Conservation (phyloP, 495 filamentous ascomycete genomes). For the Friedmanniomyces simplex region DNA sequence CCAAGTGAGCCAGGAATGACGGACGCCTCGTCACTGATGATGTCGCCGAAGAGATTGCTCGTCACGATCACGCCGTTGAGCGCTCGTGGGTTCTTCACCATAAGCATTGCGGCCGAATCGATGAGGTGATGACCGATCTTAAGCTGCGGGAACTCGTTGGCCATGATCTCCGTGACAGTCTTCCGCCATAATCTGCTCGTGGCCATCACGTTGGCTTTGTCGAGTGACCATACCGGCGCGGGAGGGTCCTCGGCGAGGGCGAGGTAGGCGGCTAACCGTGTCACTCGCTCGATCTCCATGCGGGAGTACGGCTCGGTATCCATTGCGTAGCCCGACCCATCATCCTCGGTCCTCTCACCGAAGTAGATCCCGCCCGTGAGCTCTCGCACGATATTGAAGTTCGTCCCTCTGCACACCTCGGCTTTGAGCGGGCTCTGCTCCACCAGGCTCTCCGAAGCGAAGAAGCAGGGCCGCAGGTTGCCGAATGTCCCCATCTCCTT, state of each 20-base stretch:
- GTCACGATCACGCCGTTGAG: slow-evolving; percentile 91
- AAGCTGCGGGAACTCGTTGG: slow-evolving; percentile 79
- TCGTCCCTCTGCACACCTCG: slow-evolving; percentile 70
- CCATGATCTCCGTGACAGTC: slow-evolving; percentile 69
- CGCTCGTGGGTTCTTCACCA: slow-evolving; percentile 87
- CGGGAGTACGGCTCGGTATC: slow-evolving; percentile 89
- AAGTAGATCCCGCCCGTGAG: slow-evolving; percentile 96
- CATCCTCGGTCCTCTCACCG: slow-evolving; percentile 80
- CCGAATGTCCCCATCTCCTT: slow-evolving; percentile 92
- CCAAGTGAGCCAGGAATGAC: slow-evolving; percentile 92
- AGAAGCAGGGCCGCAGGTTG: slow-evolving; percentile 96
- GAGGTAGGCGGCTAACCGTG: slow-evolving; percentile 69
- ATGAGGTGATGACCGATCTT: slow-evolving; percentile 84
- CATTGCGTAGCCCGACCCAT: slow-evolving; percentile 64
- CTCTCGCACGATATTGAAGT: slow-evolving; percentile 94
- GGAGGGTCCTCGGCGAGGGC: slow-evolving; percentile 73
- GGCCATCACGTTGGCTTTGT: slow-evolving; percentile 96
- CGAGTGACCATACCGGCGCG: slow-evolving; percentile 73
- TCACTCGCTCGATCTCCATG: slow-evolving; percentile 81
- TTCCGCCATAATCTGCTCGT: slow-evolving; percentile 85
- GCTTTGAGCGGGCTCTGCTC: slow-evolving; percentile 82
- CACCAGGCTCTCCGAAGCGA: slow-evolving; percentile 81
- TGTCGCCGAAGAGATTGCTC: slow-evolving; percentile 93
- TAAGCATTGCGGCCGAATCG: slow-evolving; percentile 91
- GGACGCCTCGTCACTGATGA: slow-evolving; percentile 91